Evolutionary conservation across 805 yeast genomes (phyloP).

Genomic region (Scheffersomyces coipomensis): DNA sequence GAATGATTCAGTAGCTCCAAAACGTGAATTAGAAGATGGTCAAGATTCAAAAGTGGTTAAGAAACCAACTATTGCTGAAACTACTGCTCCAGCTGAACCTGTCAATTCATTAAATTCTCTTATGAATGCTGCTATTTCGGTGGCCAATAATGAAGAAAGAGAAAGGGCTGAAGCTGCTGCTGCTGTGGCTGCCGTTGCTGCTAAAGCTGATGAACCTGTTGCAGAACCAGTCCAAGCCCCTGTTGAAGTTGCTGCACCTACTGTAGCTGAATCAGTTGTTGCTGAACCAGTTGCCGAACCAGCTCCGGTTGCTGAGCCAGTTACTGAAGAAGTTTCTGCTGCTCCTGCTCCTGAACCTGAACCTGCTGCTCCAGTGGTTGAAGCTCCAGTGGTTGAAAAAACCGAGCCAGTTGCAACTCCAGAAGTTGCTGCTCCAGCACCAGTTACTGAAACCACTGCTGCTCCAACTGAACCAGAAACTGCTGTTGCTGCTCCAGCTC

Average conservation of each 20-base stretch:
- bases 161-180: constrained; percentile 2
- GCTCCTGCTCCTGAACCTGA: constrained; percentile 6
- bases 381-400: constrained; percentile 7
- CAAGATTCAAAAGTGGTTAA: constrained; percentile 26
- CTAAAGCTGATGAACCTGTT: constrained; percentile 6
- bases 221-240: too few species aligned
- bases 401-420: constrained; percentile 4
- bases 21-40: constrained; percentile 41
- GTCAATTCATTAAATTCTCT: constrained; percentile 20
- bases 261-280: constrained; percentile 6
- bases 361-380: constrained; percentile 6
- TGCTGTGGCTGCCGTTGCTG: constrained; percentile 4
- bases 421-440: constrained; percentile 4
- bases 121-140: constrained; percentile 27
- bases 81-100: constrained; percentile 8
- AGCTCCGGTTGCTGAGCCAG: constrained; percentile 5
- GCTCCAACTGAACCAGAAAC: constrained; percentile 1
- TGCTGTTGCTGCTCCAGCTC: background rate
- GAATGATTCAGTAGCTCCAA: constrained; percentile 8
- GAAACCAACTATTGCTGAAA: constrained; percentile 15
- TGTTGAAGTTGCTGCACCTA: constrained; percentile 7
- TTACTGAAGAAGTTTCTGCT: constrained; percentile 2
- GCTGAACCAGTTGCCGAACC: constrained; percentile 7
- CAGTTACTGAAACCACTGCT: background rate
- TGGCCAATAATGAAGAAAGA: constrained; percentile 12